Evolutionary conservation across 1,284 basidiomycete genomes (phyloP).

Genomic region (Anthracocystis walkeri): DNA sequence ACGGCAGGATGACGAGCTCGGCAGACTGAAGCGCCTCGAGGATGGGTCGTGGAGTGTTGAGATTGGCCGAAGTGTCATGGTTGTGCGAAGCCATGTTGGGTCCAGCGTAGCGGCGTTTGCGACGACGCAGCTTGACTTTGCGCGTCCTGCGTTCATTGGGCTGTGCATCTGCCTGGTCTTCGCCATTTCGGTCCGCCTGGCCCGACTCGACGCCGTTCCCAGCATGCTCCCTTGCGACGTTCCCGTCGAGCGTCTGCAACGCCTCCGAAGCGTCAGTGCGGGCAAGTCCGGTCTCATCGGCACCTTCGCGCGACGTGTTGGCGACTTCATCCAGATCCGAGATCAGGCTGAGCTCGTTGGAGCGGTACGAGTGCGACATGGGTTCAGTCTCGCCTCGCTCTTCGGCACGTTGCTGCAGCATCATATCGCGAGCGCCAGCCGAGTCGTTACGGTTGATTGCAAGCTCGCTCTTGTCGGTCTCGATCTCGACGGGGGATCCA

Average conservation of each 20-base stretch:
- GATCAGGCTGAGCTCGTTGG: slow-evolving; percentile 37
- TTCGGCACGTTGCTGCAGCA: slow-evolving; percentile 53
- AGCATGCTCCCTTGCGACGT: background rate
- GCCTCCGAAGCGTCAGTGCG: background rate
- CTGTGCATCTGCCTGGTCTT: slow-evolving; percentile 16
- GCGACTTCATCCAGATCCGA: slow-evolving; percentile 37
- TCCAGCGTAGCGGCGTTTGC: slow-evolving; percentile 47
- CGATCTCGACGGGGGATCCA: slow-evolving; percentile 25
- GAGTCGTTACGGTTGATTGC: slow-evolving; percentile 45
- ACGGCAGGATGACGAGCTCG: slow-evolving; percentile 67
- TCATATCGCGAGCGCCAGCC: slow-evolving; percentile 59
- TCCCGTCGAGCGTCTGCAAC: slow-evolving; percentile 17
- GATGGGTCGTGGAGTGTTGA: slow-evolving; percentile 62
- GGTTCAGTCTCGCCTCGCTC: slow-evolving; percentile 45
- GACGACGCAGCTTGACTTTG: slow-evolving; percentile 36
- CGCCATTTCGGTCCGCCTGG: background rate
- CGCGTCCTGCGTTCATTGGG: slow-evolving; percentile 36
- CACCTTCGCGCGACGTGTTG: slow-evolving; percentile 20
- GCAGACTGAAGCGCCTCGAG: slow-evolving; percentile 65
- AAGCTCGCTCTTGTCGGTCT: slow-evolving; percentile 32
- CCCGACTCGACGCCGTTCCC: slow-evolving; percentile 6
- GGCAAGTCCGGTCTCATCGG: background rate
- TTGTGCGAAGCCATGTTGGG: slow-evolving; percentile 69
- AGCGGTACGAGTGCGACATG: slow-evolving; percentile 44
- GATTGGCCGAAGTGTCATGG: slow-evolving; percentile 64